Percentiles rank a stretch among this genome's conserved stretches.
Evolutionary conservation across 116 monocot genomes (phyloP).

Genomic region (Phalaenopsis hybrid): DNA sequence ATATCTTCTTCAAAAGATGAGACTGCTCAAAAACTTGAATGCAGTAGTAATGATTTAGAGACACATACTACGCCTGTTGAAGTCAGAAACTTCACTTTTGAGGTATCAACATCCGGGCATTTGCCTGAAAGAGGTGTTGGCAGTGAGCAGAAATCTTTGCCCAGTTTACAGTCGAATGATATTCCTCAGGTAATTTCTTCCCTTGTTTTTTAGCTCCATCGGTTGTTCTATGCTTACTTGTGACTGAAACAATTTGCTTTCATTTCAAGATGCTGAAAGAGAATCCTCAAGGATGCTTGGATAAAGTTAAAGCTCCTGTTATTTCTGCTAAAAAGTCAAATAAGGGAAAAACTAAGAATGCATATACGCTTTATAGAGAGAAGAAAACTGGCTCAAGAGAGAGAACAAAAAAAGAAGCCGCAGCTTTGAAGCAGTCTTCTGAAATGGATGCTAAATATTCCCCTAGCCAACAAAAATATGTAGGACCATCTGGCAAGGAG

Average conservation of each 20-base stretch:
- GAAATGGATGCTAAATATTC: slow-evolving; percentile 17
- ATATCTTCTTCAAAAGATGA: too few relatives aligned
- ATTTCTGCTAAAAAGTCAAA: slow-evolving; percentile 14
- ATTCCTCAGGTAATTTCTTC: slow-evolving; percentile 35
- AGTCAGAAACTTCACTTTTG: slow-evolving; percentile 44
- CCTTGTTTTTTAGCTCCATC: neutral
- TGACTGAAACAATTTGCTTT: neutral
- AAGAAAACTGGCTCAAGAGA: slow-evolving; percentile 13
- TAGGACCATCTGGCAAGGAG: slow-evolving; percentile 10
- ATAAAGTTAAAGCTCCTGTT: slow-evolving; percentile 13
- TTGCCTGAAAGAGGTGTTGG: slow-evolving; percentile 23
- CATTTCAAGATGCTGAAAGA: slow-evolving; percentile 19
- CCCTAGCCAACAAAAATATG: neutral
- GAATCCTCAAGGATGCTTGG: slow-evolving; percentile 21
- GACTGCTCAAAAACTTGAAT: too few relatives aligned
- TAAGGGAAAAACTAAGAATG: slow-evolving; percentile 22
- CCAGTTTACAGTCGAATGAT: slow-evolving; percentile 26
- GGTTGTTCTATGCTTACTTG: neutral
- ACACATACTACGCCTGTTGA: neutral
- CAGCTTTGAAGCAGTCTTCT: too few relatives aligned
- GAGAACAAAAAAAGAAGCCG: too few relatives aligned
- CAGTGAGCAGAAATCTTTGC: slow-evolving; percentile 32
- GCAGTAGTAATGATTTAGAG: too few relatives aligned
- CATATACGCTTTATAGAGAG: slow-evolving; percentile 6
- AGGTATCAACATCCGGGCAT: slow-evolving; percentile 25